Conservation (phyloP, 163 green algal species). For the Chlorella variabilis region DNA sequence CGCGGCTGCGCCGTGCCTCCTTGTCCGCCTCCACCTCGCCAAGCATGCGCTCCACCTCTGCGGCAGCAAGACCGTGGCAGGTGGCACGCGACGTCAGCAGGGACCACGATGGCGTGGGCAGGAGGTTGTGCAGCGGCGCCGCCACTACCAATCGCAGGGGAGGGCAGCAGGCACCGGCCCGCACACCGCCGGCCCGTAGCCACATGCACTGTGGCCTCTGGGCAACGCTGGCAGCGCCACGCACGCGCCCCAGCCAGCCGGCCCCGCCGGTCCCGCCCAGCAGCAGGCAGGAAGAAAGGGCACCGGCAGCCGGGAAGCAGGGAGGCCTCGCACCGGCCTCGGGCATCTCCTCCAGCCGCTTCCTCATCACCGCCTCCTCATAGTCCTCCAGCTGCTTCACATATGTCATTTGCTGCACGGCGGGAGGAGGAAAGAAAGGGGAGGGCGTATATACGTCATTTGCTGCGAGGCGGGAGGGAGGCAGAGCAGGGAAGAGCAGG, state of each 20-base stretch:
- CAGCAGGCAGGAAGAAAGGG: too few relatives aligned
- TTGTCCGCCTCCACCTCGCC: slow-evolving; percentile 49
- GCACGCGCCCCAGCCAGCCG: too few relatives aligned
- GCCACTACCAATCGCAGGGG: too few relatives aligned
- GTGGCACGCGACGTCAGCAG: not conserved
- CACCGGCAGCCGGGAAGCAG: too few relatives aligned
- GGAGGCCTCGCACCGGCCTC: slow-evolving; percentile 50
- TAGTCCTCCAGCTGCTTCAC: slow-evolving; percentile 98
- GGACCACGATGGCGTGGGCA: too few relatives aligned
- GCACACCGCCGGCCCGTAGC: too few relatives aligned
- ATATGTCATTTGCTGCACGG: slow-evolving; percentile 98
- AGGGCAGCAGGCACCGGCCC: too few relatives aligned
- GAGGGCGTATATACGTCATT: too few relatives aligned
- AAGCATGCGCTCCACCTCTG: slow-evolving; percentile 60
- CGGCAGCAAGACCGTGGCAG: not conserved
- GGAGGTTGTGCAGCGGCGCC: too few relatives aligned
- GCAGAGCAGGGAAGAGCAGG: not conserved
- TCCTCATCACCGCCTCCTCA: slow-evolving; percentile 96
- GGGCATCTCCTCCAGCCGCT: slow-evolving; percentile 97
- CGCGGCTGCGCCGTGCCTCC: slow-evolving; percentile 3
- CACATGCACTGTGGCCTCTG: too few relatives aligned
- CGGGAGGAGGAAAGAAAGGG: not conserved
- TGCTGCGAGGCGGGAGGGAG: not conserved
- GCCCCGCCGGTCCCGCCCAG: too few relatives aligned
- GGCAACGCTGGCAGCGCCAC: too few relatives aligned